Evolutionary conservation across 495 filamentous ascomycete genomes (phyloP).

Genomic region (Neurospora sublineolata): DNA sequence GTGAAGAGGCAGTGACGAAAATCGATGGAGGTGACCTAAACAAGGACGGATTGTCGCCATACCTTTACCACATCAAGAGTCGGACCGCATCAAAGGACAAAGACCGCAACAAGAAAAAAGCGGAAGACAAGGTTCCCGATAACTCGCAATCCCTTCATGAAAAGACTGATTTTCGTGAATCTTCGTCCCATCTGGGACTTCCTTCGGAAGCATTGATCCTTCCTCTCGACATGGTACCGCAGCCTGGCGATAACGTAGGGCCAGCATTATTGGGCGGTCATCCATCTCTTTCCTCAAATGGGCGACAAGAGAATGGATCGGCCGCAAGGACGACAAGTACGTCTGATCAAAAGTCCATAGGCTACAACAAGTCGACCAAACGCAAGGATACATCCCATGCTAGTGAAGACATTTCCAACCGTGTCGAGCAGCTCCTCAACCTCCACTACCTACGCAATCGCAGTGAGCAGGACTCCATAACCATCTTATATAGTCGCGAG

Average conservation of each 20-base stretch:
- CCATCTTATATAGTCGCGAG: slow-evolving; percentile 12
- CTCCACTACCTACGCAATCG: slow-evolving; percentile 17
- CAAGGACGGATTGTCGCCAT: slow-evolving; percentile 12
- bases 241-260: not conserved
- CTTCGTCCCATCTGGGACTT: too few species aligned
- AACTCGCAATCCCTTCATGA: not conserved
- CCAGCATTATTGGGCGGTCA: not conserved
- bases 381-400: slow-evolving; percentile 1
- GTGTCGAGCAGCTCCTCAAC: slow-evolving; percentile 12
- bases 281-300: not conserved
- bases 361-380: slow-evolving; percentile 2
- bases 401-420: not conserved
- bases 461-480: slow-evolving; percentile 11
- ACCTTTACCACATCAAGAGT: slow-evolving; percentile 13
- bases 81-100: not conserved
- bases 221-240: too few species aligned
- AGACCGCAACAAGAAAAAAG: not conserved
- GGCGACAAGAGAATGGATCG: not conserved
- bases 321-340: not conserved
- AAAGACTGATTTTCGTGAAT: too few species aligned
- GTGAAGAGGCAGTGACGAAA: slow-evolving; percentile 11
- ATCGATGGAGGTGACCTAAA: slow-evolving; percentile 12
- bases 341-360: not conserved
- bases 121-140: not conserved
- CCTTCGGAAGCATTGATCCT: too few species aligned